Conservation (phyloP, 2,329 filamentous ascomycete species). For the Pyrenophora tritici-repentis region DNA sequence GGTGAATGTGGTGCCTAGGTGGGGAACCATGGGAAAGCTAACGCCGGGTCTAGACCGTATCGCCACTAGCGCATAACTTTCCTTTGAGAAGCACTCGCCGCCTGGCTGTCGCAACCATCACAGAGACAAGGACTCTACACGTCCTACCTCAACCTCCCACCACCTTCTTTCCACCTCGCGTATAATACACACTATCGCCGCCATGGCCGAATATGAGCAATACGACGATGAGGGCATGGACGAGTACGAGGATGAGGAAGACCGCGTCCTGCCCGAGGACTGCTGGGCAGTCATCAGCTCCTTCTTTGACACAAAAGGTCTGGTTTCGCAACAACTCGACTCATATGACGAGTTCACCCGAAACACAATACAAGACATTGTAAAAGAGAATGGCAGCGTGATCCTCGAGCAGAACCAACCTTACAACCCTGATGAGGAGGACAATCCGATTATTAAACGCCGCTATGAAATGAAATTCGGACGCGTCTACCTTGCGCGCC, state of each 20-base stretch:
- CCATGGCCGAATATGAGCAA: constrained; percentile 53
- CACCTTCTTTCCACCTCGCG: not conserved
- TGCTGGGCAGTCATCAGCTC: constrained; percentile 98
- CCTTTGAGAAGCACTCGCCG: constrained; percentile 33
- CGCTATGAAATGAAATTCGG: constrained; percentile 96
- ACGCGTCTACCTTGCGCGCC: constrained; percentile 83
- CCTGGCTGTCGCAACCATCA: constrained; percentile 22
- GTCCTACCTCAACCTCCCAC: constrained; percentile 16
- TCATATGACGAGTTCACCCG: constrained; percentile 98
- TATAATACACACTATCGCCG: constrained; percentile 19
- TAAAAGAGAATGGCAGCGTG: constrained; percentile 88
- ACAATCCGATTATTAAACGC: constrained; percentile 76
- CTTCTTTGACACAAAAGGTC: constrained; percentile 94
- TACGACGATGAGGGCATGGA: constrained; percentile 38
- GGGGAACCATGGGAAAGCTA: too few species aligned
- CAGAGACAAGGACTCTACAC: constrained; percentile 24
- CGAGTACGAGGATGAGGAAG: constrained; percentile 64
- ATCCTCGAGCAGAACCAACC: constrained; percentile 93
- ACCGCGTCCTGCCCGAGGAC: constrained; percentile 86
- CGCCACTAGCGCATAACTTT: constrained; percentile 9
- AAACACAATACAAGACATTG: constrained; percentile 91
- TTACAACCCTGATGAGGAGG: constrained; percentile 70
- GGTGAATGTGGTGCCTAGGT: too few species aligned
- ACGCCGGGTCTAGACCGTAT: constrained; percentile 5
- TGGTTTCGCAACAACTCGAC: constrained; percentile 96